Evolutionary conservation across 164 flowering plant species (phyloP).

Genomic region (Protea cynaroides): DNA sequence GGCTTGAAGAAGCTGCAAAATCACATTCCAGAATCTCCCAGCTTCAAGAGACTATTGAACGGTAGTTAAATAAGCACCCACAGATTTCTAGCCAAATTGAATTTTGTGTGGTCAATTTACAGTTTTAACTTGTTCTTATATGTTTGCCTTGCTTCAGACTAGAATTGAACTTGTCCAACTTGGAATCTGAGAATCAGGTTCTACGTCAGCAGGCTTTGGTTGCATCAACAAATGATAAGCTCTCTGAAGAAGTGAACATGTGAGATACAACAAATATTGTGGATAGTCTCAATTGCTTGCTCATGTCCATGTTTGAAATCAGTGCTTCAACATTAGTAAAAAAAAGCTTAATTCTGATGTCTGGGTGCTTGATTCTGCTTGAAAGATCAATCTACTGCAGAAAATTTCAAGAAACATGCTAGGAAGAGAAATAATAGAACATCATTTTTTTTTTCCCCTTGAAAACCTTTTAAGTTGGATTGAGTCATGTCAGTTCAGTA

Average conservation of each 20-base stretch:
- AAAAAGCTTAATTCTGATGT: too few relatives aligned
- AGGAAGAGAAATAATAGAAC: too few relatives aligned
- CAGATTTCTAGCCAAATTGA: neutral
- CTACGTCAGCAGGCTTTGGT: slow-evolving; percentile 49
- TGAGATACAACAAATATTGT: slow-evolving; percentile 30
- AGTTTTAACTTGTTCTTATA: neutral
- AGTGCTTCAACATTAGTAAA: too few relatives aligned
- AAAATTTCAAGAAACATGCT: too few relatives aligned
- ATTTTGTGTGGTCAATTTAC: neutral
- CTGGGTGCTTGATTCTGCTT: too few relatives aligned
- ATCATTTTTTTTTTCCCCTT: too few relatives aligned
- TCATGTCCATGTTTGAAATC: slow-evolving; percentile 1
- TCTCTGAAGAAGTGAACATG: slow-evolving; percentile 51
- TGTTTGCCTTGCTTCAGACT: slow-evolving; percentile 33
- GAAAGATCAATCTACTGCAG: too few relatives aligned
- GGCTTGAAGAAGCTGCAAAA: slow-evolving; percentile 49
- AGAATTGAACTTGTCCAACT: slow-evolving; percentile 55
- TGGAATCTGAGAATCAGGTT: slow-evolving; percentile 83
- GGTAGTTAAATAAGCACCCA: slow-evolving; percentile 26
- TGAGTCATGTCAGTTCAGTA: too few relatives aligned
- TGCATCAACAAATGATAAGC: slow-evolving; percentile 30
- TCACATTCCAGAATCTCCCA: slow-evolving; percentile 35
- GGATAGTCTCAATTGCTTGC: neutral
- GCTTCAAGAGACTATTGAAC: slow-evolving; percentile 62
- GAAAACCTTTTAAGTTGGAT: too few relatives aligned